Evolutionary conservation across 2,329 filamentous ascomycete species (phyloP).

Genomic region (Cladophialophora yegresii): DNA sequence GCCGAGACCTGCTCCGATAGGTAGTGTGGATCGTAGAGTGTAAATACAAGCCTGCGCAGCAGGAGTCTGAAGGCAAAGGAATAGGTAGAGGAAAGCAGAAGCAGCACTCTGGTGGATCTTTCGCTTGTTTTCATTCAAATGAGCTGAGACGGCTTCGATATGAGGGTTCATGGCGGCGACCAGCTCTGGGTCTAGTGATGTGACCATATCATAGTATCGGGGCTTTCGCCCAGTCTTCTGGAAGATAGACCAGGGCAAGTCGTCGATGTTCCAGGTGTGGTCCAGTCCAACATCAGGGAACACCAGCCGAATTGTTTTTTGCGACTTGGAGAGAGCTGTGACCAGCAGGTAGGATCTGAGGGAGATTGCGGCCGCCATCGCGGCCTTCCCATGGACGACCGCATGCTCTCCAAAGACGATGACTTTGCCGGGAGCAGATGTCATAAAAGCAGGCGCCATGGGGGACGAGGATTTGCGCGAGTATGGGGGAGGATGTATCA

Average conservation of each 20-base stretch:
- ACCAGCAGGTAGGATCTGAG: constrained; percentile 95
- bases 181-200: constrained; percentile 78
- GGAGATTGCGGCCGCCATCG: constrained; percentile 92
- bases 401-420: constrained; percentile 98
- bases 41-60: constrained; percentile 81
- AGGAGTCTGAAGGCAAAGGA: constrained; percentile 79
- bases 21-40: constrained; percentile 89
- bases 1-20: constrained; percentile 85
- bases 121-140: constrained; percentile 67
- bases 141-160: constrained; percentile 68
- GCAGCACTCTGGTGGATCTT: constrained; percentile 84
- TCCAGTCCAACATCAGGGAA: constrained; percentile 89
- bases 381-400: constrained; percentile 95
- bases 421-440: constrained; percentile 95
- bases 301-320: constrained; percentile 79
- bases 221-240: constrained; percentile 82
- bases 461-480: constrained; percentile 54
- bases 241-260: constrained; percentile 84
- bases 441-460: constrained; percentile 89
- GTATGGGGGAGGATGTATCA: constrained; percentile 26
- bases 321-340: constrained; percentile 88
- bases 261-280: constrained; percentile 92
- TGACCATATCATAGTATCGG: constrained; percentile 88
- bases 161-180: constrained; percentile 78
- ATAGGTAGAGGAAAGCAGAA: constrained; percentile 86